Evolutionary conservation across 1,139 yeast species (phyloP), one percentile per base, ranked within the genome.

Genomic region (Debaryomyces sp.): DNA sequence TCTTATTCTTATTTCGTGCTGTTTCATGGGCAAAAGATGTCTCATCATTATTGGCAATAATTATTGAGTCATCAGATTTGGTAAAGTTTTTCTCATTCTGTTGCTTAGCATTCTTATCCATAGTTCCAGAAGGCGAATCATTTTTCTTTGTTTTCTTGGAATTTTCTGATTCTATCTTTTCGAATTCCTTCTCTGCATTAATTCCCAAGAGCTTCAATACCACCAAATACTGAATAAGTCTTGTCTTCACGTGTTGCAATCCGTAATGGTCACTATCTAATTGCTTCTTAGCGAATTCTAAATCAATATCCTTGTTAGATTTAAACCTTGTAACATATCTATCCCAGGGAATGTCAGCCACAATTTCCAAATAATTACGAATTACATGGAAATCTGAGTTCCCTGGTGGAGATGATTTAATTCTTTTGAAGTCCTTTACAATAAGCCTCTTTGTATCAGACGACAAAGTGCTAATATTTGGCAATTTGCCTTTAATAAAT

Each of bases 181-280:
- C 55, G 21, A 56, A 52, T 43, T 66, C 64, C 34, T 57, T 55
- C 26, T 71, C 74, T 1, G 77, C 77, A 51, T 71, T 73, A 26
- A 68, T 62, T 6, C 76, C 77, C 47, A 85, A 80, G 37, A 89
- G 73, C 54, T 88, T 86, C 57, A 89, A 70, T 10, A 90, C 92
- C 7, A 94, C 91, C 45, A 89, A 71, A 61, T 89, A 90, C 63
- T 92, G 96, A 42, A 91, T 68, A 47, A 92, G 77, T 47, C 97
- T 77, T 57, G 81, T 86, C 65, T 92, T 92, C 44, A 90, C 96
- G 53, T 85, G 83, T 50, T 84, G 82, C 62, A 92, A 75, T 0
- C 97, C 97, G 63, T 83, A 89, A 67, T 92, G 97, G 57, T 90
- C 97, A 30, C 75, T 77, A 62, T 91, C 90, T 37, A 92, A 71